Conservation (phyloP, 495 filamentous ascomycete genomes). For the Trichoderma erinaceum region DNA sequence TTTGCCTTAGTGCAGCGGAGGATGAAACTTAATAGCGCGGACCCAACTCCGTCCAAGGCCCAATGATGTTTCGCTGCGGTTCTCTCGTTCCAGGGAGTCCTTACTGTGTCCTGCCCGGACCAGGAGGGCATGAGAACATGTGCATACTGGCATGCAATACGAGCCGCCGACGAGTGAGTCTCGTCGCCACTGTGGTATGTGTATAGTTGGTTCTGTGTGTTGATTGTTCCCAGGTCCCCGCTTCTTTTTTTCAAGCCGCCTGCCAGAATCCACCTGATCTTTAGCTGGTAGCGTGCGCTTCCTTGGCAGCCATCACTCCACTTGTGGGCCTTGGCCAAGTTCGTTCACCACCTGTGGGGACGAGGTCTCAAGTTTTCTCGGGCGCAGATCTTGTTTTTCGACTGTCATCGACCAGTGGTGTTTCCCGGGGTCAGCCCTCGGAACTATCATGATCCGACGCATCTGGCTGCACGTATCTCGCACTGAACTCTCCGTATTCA, state of each 20-base stretch:
- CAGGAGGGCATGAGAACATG: no score
- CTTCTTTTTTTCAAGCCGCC: background rate
- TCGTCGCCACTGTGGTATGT: no score
- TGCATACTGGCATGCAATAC: no score
- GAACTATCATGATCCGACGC: conserved; percentile 2
- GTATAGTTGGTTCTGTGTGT: no score
- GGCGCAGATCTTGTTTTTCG: conserved; percentile 23
- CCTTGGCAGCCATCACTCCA: background rate
- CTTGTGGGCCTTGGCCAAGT: background rate
- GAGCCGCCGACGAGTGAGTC: no score
- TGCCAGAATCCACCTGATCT: background rate
- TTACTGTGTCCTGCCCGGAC: no score
- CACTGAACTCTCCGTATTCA: background rate
- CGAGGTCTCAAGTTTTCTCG: conserved; percentile 2
- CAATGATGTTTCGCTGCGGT: no score
- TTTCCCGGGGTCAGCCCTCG: background rate
- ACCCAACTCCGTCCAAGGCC: no score
- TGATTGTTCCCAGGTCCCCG: background rate
- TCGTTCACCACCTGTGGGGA: conserved; percentile 17
- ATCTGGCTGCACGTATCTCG: background rate
- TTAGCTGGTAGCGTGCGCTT: background rate
- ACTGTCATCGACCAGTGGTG: conserved; percentile 20
- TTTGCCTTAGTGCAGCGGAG: no score
- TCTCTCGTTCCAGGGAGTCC: no score
- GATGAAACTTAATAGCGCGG: no score